Evolutionary conservation across 768 basidiomycete species (phyloP).

Genomic region (Boletus insuetus): DNA sequence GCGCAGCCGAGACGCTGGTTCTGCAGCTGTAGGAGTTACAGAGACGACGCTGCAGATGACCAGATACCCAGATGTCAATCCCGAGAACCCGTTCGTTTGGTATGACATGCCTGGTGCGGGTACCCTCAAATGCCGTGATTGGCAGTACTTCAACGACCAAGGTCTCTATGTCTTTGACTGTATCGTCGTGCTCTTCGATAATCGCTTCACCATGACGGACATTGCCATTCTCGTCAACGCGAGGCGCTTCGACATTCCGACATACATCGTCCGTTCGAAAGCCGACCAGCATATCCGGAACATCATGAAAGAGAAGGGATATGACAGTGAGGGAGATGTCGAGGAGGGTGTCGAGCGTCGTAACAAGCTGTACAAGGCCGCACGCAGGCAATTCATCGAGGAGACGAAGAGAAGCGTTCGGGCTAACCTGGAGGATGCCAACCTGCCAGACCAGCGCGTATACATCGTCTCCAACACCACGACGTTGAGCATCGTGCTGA

Average conservation of each 20-base stretch:
- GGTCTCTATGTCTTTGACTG: background rate
- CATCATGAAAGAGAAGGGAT: slow-evolving; percentile 23
- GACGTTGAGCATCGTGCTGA: slow-evolving; percentile 13
- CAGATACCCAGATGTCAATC: background rate
- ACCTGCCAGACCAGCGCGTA: slow-evolving; percentile 21
- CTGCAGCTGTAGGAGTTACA: background rate
- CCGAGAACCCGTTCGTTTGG: background rate
- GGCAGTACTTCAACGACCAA: background rate
- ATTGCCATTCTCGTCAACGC: slow-evolving; percentile 33
- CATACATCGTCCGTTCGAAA: slow-evolving; percentile 37
- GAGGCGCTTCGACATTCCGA: slow-evolving; percentile 31
- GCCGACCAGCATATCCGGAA: slow-evolving; percentile 33
- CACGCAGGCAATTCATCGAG: slow-evolving; percentile 11
- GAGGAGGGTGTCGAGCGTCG: slow-evolving; percentile 8
- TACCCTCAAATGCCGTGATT: background rate
- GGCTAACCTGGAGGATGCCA: slow-evolving; percentile 13
- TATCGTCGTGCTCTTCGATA: background rate
- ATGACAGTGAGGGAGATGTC: slow-evolving; percentile 15
- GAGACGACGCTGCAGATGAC: background rate
- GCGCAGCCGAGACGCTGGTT: background rate
- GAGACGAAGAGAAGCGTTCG: slow-evolving; percentile 11
- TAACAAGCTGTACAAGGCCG: background rate
- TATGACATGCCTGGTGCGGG: background rate
- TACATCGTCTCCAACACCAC: slow-evolving; percentile 22
- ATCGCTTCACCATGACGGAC: slow-evolving; percentile 2